phyloP scores from a whole-genome alignment of 2,329 filamentous ascomycete genomes.

The Epichloe brachyelytri region DNA sequence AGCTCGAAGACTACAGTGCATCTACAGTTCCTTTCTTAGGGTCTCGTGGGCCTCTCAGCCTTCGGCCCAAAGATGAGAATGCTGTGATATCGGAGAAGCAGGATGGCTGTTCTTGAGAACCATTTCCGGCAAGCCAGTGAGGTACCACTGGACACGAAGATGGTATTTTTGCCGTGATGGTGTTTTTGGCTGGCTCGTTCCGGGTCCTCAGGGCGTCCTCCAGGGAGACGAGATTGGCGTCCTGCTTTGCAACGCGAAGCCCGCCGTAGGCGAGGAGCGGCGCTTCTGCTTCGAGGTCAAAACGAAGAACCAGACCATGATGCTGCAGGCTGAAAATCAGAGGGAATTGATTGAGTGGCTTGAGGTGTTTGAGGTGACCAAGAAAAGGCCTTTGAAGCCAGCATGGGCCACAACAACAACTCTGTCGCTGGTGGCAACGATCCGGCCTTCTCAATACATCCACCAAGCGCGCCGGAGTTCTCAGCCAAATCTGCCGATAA shows the following conservation, averaged over 20 bases:
- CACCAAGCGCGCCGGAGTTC: conserved; percentile 79
- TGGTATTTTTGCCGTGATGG: conserved; percentile 97
- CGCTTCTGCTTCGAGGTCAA: conserved; percentile 98
- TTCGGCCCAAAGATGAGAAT: conserved; percentile 41
- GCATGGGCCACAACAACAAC: conserved; percentile 39
- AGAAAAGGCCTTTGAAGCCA: conserved; percentile 81
- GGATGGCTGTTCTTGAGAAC: conserved; percentile 80
- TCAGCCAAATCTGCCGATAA: conserved; percentile 66
- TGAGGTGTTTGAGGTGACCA: conserved; percentile 82
- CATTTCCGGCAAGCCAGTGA: conserved; percentile 73
- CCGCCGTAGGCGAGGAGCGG: conserved; percentile 82
- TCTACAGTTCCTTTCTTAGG: conserved; percentile 84
- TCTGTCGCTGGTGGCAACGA: conserved; percentile 39
- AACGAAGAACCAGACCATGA: conserved; percentile 82
- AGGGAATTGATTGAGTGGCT: conserved; percentile 90
- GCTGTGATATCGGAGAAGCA: conserved; percentile 64
- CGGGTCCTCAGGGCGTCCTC: conserved; percentile 73
- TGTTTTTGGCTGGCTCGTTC: conserved; percentile 89
- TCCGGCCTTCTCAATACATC: conserved; percentile 84
- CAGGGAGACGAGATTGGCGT: conserved; percentile 96
- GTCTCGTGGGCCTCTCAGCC: conserved; percentile 51
- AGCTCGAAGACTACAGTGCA: conserved; percentile 82
- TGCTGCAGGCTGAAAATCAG: conserved; percentile 90
- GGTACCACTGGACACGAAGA: conserved; percentile 77
- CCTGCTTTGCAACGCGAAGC: conserved; percentile 81